Percentiles rank a stretch among this genome's conserved stretches.
Conservation (phyloP, 306 rosid genomes). For the Cucurbita moschata region DNA sequence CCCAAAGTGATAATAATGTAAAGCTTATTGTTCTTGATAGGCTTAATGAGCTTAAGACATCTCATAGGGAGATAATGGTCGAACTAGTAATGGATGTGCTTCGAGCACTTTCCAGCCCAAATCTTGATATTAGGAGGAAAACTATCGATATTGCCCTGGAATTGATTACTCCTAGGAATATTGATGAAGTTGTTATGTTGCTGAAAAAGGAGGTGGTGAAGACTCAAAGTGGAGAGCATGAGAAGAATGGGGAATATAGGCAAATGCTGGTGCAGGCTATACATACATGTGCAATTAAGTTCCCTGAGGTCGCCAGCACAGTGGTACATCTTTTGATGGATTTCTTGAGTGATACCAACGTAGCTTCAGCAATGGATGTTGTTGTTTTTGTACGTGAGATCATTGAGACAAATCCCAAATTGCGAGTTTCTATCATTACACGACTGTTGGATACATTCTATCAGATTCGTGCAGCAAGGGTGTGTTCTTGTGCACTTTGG, state of each 20-base stretch:
- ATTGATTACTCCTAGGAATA: slow-evolving; percentile 61
- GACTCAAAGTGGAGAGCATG: slow-evolving; percentile 85
- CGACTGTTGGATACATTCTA: slow-evolving; percentile 87
- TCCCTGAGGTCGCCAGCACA: slow-evolving; percentile 91
- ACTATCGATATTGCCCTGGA: slow-evolving; percentile 83
- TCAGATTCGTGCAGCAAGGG: slow-evolving; percentile 87
- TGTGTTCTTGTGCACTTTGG: slow-evolving; percentile 94
- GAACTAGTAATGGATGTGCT: slow-evolving; percentile 93
- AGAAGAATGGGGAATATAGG: slow-evolving; percentile 93
- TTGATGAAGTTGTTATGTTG: slow-evolving; percentile 89
- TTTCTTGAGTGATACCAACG: slow-evolving; percentile 84
- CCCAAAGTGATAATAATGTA: slow-evolving; percentile 95
- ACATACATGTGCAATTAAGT: slow-evolving; percentile 88
- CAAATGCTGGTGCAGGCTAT: slow-evolving; percentile 95
- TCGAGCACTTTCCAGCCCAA: slow-evolving; percentile 71
- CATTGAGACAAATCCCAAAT: slow-evolving; percentile 80
- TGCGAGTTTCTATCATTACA: slow-evolving; percentile 75
- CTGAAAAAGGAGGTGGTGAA: slow-evolving; percentile 90
- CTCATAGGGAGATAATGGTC: slow-evolving; percentile 76
- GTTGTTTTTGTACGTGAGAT: slow-evolving; percentile 90
- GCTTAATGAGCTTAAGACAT: slow-evolving; percentile 58
- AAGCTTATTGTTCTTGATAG: slow-evolving; percentile 82
- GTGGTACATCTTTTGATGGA: slow-evolving; percentile 97
- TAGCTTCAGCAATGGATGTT: slow-evolving; percentile 88
- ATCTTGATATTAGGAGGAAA: slow-evolving; percentile 76